These are phyloP conservation scores for Musa troglodytarum DNA, from an alignment of 176 grass and related monocot species.

Conservation along the genomic window DNA sequence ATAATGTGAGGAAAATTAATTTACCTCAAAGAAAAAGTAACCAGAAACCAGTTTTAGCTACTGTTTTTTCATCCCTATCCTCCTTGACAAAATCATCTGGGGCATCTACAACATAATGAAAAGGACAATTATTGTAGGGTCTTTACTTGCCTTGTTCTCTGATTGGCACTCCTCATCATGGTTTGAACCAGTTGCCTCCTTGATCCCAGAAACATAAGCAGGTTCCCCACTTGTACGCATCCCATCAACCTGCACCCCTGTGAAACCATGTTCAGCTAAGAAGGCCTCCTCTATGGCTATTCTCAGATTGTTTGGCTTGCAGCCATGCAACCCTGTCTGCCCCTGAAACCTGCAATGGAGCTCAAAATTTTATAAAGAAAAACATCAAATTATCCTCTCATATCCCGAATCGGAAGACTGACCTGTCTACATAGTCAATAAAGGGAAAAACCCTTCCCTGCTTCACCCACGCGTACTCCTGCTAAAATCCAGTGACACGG, in stretches of 20 bases:
- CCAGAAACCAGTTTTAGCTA: too few species aligned
- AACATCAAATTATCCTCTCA: neutral
- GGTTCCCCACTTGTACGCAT: constrained; percentile 40
- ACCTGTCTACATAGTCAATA: constrained; percentile 78
- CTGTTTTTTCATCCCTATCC: too few species aligned
- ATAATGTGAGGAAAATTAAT: neutral
- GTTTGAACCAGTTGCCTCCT: constrained; percentile 70
- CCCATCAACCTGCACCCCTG: constrained; percentile 42
- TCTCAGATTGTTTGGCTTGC: constrained; percentile 65
- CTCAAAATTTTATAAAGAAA: constrained; percentile 13
- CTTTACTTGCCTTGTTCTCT: constrained; percentile 48
- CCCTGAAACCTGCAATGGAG: constrained; percentile 71
- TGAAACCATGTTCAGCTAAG: constrained; percentile 85
- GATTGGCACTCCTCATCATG: constrained; percentile 57
- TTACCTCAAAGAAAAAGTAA: too few species aligned
- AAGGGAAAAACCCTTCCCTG: constrained; percentile 80
- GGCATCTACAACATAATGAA: neutral
- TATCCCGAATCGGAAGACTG: constrained; percentile 26
- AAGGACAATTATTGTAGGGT: neutral
- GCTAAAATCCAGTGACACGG: constrained; percentile 3
- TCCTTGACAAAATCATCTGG: too few species aligned
- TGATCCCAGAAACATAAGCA: constrained; percentile 38
- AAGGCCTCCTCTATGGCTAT: constrained; percentile 86
- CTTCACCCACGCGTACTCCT: constrained; percentile 84
- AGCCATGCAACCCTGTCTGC: constrained; percentile 57